phyloP scores from a whole-genome alignment of 345 rosid genomes.

The Rhizophora mangle region DNA sequence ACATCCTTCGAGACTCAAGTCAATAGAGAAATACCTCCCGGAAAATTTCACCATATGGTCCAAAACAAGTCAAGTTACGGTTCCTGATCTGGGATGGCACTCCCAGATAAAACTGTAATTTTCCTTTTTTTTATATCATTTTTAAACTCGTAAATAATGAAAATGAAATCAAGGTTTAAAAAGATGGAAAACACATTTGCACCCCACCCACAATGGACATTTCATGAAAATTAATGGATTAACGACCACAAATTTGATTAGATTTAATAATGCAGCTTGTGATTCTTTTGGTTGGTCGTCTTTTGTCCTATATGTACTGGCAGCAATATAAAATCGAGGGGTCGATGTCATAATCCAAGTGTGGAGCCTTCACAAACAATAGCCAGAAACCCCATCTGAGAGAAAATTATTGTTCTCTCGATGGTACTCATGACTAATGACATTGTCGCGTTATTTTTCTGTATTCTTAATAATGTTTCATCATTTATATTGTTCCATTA shows the following conservation, averaged over 20 bases:
- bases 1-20: background rate
- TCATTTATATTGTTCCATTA: background rate
- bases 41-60: background rate
- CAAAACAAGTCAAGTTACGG: conserved; percentile 6
- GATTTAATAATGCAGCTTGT: background rate
- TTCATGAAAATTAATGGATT: background rate
- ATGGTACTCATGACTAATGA: background rate
- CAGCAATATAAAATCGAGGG: background rate
- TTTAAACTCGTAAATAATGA: background rate
- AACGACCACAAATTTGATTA: background rate
- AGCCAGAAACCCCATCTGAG: background rate
- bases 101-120: background rate
- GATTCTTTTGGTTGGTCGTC: background rate
- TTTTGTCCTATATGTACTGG: conserved; percentile 10
- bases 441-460: background rate
- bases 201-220: background rate
- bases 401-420: background rate
- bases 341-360: background rate
- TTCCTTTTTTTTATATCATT: background rate
- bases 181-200: background rate
- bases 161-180: background rate
- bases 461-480: background rate
- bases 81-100: background rate
- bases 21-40: background rate
- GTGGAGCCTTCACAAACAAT: conserved; percentile 12